Evolutionary conservation across 768 basidiomycete genomes (phyloP), one percentile per base, ranked within the genome.

Genomic region (Russula compacta): DNA sequence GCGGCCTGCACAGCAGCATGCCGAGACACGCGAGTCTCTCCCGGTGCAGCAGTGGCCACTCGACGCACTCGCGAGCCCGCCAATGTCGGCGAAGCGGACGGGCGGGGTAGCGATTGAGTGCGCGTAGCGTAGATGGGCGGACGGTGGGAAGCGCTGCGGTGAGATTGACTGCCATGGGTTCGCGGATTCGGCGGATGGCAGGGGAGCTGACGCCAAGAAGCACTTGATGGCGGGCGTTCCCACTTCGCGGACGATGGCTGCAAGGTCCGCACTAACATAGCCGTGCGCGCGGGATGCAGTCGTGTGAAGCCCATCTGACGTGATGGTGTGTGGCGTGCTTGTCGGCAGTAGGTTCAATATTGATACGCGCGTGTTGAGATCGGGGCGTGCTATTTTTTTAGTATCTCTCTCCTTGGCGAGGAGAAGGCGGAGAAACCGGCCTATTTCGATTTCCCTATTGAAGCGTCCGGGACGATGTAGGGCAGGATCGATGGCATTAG

Each of bases 221-320:
- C 87, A 84, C 67, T 95, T 95, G 71, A 99, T 95, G 3, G 94
- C 89, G 21, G 84, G 73, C 3, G 92, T 94, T 3, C 95, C 95
- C 8, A 94, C 94, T 73, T 95, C 91, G 36, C 95, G 87, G 24
- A 98, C 84, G 56, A 98, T 84, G 0, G 94, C 92, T 36, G 87
- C 85, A 46, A 99, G 79, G 72, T 99, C 97, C 5, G 97, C 97
- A 6, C 95, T 97, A 49, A 99, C 97, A 71, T 95, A 98, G 0
- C 97, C 97, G 65, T 99, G 92, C 11, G 94, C 93, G 36, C 82
- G 82, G 12, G 81, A 78, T 0, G 95, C 87, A 17, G 98, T 73
- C 2, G 78, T 65, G 29, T 78, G 74, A 2, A 99, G 81, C 9
- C 89, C 84, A 0, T 77, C 75, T 3, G 74, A 71, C 0, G 81